Base-by-base conservation (phyloP, 345 rosid species). In the Eucalyptus globulus region DNA sequence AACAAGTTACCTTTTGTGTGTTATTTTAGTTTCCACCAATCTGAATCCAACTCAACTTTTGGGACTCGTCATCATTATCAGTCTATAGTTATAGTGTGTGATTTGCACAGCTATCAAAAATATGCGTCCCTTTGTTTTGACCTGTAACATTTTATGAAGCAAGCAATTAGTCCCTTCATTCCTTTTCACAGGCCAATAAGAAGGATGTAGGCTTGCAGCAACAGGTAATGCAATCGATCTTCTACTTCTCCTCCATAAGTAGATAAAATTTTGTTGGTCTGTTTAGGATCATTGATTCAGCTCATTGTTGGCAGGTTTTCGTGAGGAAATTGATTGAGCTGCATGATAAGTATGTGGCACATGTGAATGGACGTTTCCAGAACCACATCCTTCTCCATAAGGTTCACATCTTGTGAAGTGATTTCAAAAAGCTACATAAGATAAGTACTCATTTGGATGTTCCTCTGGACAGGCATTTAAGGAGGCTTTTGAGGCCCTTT, bases 301-400 rank as follows among this genome's bases (percentile, higher is more conserved):
- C 81, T 45, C 81, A 27, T 87, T 91, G 40, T 90, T 86, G 92
- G 87, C 96, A 97, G 98, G 97, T 92, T 54, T 97, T 96, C 67
- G 93, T 95, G 86, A 92, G 96, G 93, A 96, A 95, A 91, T 93
- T 96, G 58, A 94, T 97, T 54, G 96, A 94, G 91, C 92, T 97
- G 88, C 98, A 97, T 90, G 98, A 97, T 92, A 97, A 97, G 89
- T 95, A 94, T 90, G 93, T 93, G 92, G 93, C 93, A 29, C 95
- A 97, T 62, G 97, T 96, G 80, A 93, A 91, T 44, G 95, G 93
- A 50, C 93, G 96, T 91, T 97, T 96, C 90, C 96, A 95, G 90
- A 95, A 92, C 93, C 94, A 94, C 91, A 91, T 93, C 9, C 93
- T 96, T 62, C 95, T 97, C 92, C 97, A 97, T 89, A 95, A 95